These are phyloP conservation scores for Cantharellus anzutake DNA, from an alignment of 768 basidiomycete species.

Conservation along the genomic window DNA sequence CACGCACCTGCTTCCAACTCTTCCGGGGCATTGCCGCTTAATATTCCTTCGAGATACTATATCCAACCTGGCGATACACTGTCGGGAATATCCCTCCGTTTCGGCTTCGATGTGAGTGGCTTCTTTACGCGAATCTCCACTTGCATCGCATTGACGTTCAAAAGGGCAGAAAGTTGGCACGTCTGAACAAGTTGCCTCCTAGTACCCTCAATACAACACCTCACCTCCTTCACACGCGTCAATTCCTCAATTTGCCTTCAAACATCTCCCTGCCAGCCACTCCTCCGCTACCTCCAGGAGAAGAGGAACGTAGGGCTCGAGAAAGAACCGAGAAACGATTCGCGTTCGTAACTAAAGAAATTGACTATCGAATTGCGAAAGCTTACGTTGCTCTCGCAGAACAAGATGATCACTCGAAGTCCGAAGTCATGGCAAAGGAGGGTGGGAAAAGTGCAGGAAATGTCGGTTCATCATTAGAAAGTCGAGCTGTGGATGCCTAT, in stretches of 20 bases:
- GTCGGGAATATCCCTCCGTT: constrained; percentile 41
- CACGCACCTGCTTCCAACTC: neutral
- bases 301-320: constrained; percentile 15
- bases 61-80: constrained; percentile 40
- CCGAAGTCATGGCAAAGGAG: constrained; percentile 12
- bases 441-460: constrained; percentile 13
- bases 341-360: constrained; percentile 48
- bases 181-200: constrained; percentile 42
- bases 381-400: constrained; percentile 54
- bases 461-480: constrained; percentile 21
- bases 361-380: constrained; percentile 43
- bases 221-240: constrained; percentile 52
- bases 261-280: constrained; percentile 14
- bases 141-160: constrained; percentile 1
- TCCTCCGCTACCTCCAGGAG: constrained; percentile 12
- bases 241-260: constrained; percentile 34
- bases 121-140: neutral
- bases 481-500: constrained; percentile 36
- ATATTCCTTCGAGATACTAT: constrained; percentile 25
- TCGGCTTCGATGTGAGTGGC: constrained; percentile 37
- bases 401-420: constrained; percentile 11
- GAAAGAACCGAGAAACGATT: constrained; percentile 41
- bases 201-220: constrained; percentile 52
- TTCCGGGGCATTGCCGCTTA: constrained; percentile 1
- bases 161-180: constrained; percentile 41